Percentiles rank a stretch among this genome's conserved stretches.
Evolutionary conservation across 2,329 filamentous ascomycete species (phyloP).

Genomic region (Ceratocystis huliohia): DNA sequence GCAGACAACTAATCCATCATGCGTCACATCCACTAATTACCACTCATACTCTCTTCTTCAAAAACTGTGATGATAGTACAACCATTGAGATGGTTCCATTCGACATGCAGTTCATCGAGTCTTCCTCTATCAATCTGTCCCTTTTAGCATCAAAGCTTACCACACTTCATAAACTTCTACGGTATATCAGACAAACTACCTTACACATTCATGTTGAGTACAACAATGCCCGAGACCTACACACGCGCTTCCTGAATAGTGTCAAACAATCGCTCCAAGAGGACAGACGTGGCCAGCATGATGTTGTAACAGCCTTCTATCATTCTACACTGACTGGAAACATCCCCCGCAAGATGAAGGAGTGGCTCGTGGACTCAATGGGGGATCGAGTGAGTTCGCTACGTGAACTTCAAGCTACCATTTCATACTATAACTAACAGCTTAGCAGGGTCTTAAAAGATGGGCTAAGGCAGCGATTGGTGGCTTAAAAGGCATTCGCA

Average conservation of each 20-base stretch:
- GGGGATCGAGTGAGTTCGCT: constrained; percentile 54
- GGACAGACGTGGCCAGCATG: constrained; percentile 48
- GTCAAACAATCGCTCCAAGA: constrained; percentile 52
- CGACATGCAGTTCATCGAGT: constrained; percentile 70
- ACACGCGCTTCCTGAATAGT: constrained; percentile 52
- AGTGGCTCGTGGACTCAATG: constrained; percentile 80
- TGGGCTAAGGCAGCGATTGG: constrained; percentile 82
- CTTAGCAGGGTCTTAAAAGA: constrained; percentile 64
- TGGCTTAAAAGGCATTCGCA: constrained; percentile 64
- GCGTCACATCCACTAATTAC: constrained; percentile 60
- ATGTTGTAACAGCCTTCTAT: constrained; percentile 65
- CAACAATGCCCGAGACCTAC: constrained; percentile 69
- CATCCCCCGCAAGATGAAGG: constrained; percentile 59
- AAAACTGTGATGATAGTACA: constrained; percentile 28
- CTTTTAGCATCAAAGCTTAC: constrained; percentile 78
- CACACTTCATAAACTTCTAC: constrained; percentile 70
- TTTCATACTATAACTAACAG: not conserved
- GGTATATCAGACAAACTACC: constrained; percentile 73
- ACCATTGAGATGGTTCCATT: constrained; percentile 56
- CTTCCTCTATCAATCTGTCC: constrained; percentile 66
- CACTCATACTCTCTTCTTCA: constrained; percentile 61
- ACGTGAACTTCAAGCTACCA: not conserved
- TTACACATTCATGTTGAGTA: constrained; percentile 70
- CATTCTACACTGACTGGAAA: constrained; percentile 77
- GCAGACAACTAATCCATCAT: constrained; percentile 41